Base-by-base conservation (phyloP, 306 rosid genomes). In the Potentilla sterilis region DNA sequence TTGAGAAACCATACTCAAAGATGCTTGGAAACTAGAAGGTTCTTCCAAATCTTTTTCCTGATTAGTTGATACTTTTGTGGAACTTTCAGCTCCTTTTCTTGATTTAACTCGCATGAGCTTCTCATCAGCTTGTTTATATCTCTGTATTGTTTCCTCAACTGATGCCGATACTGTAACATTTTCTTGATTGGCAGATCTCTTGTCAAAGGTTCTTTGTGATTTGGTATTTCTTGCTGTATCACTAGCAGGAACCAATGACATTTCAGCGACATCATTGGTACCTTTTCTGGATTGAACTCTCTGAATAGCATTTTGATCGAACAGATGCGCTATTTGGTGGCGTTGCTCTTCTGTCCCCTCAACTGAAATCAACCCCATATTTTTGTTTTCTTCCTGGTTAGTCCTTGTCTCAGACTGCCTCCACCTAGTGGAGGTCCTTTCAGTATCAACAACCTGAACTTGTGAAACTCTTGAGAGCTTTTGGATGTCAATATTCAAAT, bases 111-210 rank as follows among this genome's bases (percentile, higher is more conserved):
- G 80, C 69, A 77, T 44, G 70, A 84, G 74, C 57, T 28, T 84
- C 78, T 85, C 85, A 79, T 82, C 86, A 71, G 87, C 85, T 83
- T 80, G 93, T 72, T 76, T 80, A 76, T 78, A 70, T 80, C 76
- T 81, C 69, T 81, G 89, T 76, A 84, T 83, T 67, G 89, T 80
- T 75, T 81, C 81, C 75, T 58, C 72, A 67, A 70, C 71, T 75
- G 78, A 72, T 75, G 70, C 78, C 77, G 79, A 34, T 34, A 46
- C 69, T 43, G 49, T 76, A 78, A 75, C 81, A 78, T 83, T 75
- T 78, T 81, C 84, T 73, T 87, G 84, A 70, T 73, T 75, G 54
- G 67, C 69, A 52, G 78, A 80, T 74, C 78, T 76, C 72, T 68
- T 84, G 67, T 80, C 87, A 38, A 74, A 78, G 75, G 77, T 74